Evolutionary conservation across 768 basidiomycete genomes (phyloP).

Genomic region (Rubroboletus satanas): DNA sequence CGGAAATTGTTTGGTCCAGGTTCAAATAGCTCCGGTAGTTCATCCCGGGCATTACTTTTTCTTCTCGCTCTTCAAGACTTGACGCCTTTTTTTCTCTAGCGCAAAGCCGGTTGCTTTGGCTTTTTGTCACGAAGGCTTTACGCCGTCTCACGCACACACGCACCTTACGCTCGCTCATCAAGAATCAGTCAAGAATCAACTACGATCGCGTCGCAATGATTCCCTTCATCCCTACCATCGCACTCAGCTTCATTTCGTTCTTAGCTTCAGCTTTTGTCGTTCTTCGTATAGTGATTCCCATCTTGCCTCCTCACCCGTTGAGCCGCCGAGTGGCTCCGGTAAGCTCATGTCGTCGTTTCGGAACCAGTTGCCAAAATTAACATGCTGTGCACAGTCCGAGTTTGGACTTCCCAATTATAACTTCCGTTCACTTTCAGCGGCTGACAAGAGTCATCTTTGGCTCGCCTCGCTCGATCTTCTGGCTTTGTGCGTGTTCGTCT

Average conservation of each 20-base stretch:
- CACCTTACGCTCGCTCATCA: constrained; percentile 23
- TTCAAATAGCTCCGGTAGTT: constrained; percentile 7
- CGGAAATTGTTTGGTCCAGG: constrained; percentile 18
- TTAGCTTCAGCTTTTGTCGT: constrained; percentile 70
- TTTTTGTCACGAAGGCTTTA: constrained; percentile 36
- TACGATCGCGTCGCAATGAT: constrained; percentile 46
- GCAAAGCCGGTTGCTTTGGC: constrained; percentile 33
- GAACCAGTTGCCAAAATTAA: neutral
- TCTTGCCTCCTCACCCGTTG: constrained; percentile 68
- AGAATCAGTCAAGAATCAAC: constrained; percentile 9
- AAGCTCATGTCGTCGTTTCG: constrained; percentile 23
- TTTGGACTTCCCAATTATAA: constrained; percentile 61
- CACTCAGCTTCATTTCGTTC: constrained; percentile 69
- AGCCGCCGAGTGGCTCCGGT: constrained; percentile 74
- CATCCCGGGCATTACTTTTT: neutral
- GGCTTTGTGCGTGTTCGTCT: constrained; percentile 59
- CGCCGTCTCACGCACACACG: constrained; percentile 33
- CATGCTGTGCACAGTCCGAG: constrained; percentile 50
- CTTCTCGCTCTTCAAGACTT: constrained; percentile 18
- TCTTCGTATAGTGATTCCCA: constrained; percentile 70
- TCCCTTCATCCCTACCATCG: constrained; percentile 62
- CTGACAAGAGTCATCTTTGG: constrained; percentile 73
- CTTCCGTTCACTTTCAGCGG: constrained; percentile 59
- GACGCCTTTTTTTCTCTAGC: constrained; percentile 13
- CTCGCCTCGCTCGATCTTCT: constrained; percentile 63